A percentile compares a stretch with the other conserved stretches of the same genome.
Evolutionary conservation across 177 flowering plant genomes (phyloP).

Genomic region (Vitis hybrid): DNA sequence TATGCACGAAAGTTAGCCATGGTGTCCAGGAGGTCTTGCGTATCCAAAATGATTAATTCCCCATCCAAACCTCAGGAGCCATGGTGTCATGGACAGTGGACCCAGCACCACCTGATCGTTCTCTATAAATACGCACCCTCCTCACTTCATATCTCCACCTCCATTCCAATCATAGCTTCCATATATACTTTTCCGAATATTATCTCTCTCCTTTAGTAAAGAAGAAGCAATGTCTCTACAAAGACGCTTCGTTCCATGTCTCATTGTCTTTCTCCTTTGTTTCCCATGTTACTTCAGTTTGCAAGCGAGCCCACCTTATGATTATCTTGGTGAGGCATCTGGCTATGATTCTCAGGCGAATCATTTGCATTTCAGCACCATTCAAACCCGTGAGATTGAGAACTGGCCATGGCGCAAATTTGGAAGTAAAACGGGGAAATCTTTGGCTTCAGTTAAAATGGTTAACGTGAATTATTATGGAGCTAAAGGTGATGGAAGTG

Average conservation of each 20-base stretch:
- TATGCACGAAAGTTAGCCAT: too few relatives aligned
- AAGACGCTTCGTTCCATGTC: slow-evolving; percentile 9
- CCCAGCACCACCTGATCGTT: too few relatives aligned
- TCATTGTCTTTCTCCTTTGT: slow-evolving; percentile 9
- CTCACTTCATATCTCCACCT: too few relatives aligned
- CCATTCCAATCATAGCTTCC: not conserved
- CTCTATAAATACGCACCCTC: too few relatives aligned
- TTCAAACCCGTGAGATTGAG: slow-evolving; percentile 14
- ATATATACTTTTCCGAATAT: not conserved
- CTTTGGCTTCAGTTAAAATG: slow-evolving; percentile 14
- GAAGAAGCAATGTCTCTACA: slow-evolving; percentile 18
- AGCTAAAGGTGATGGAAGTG: slow-evolving; percentile 29
- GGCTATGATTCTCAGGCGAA: slow-evolving; percentile 30
- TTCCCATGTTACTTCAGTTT: slow-evolving; percentile 14
- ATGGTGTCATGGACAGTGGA: too few relatives aligned
- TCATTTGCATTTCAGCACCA: slow-evolving; percentile 26
- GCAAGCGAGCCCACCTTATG: slow-evolving; percentile 15
- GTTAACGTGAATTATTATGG: slow-evolving; percentile 27
- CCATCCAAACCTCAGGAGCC: too few relatives aligned
- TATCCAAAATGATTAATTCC: too few relatives aligned
- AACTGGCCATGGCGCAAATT: slow-evolving; percentile 6
- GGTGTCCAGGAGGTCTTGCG: too few relatives aligned
- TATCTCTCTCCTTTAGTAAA: slow-evolving; percentile 1
- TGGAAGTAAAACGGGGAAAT: slow-evolving; percentile 10
- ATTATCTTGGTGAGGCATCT: slow-evolving; percentile 12